Base-by-base conservation (phyloP, 305 asterid genomes). In the Solanum hybrid region DNA sequence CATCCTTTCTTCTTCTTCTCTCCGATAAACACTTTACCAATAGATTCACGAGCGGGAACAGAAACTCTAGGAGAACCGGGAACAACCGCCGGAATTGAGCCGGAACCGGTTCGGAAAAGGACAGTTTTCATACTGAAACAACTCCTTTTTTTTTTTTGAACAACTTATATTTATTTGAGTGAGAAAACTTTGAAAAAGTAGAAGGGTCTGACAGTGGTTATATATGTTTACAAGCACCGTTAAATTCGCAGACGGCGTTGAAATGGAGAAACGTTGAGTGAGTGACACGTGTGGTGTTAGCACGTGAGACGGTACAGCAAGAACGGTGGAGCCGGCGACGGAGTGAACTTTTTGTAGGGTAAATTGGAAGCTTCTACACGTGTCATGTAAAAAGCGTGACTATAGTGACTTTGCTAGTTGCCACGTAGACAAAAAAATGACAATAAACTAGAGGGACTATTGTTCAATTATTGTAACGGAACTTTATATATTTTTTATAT, bases 31-130 rank as follows among this genome's bases (percentile, higher is more conserved):
- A 26, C 39, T 34, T 70, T 77, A 45, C 32, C 38, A 31, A 45
- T 41, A 1, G 89, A 85, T 37, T 85, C 90, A 2, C 84, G 91
- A 80, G 85, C 26, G 51, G 94, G 65, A 68, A 33, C 31, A 4
- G 94, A 89, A 6, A 81, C 88, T 5, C 89, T 89, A 5, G 90
- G 86, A 51, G 65, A 91, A 33, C 73, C 61, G 36, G 92, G 32
- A 10, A 77, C 3, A 4, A 88, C 87, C 8, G 90, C 41, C 13
- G 93, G 91, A 4, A 92, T 10, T 2, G 94, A 88, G 65, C 95
- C 94, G 87, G 97, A 95, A n/a, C 93, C 92, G 33, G 95, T 92
- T 87, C 98, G 93, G n/a, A 89, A 85, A 20, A 95, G 91, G 79
- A 92, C 90, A 31, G 93, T 90, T 72, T 91, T 90, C 97, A 51